These are phyloP conservation scores for Mycosphaerella arachidis DNA, from an alignment of 2,329 filamentous ascomycete species.

Conservation along the genomic window DNA sequence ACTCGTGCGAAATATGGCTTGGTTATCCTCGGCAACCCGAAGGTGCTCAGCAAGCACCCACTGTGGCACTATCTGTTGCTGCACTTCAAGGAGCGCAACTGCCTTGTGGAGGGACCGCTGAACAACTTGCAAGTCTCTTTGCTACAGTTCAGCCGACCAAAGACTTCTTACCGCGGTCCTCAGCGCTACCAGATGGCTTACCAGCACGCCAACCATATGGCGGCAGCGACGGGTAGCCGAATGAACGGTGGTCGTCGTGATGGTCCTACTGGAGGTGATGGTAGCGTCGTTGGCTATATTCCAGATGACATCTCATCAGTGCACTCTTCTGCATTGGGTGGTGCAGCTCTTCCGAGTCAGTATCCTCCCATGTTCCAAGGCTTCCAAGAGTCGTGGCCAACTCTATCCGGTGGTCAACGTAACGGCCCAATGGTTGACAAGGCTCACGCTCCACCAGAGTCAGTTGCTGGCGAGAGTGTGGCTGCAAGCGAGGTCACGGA, in stretches of 20 bases:
- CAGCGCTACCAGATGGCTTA: slow-evolving; percentile 82
- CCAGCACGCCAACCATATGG: slow-evolving; percentile 59
- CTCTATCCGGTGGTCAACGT: slow-evolving; percentile 62
- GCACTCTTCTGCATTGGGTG: slow-evolving; percentile 86
- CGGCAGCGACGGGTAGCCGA: slow-evolving; percentile 42
- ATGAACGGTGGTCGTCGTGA: slow-evolving; percentile 50
- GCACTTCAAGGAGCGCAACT: slow-evolving; percentile 96
- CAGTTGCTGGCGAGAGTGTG: slow-evolving; percentile 85
- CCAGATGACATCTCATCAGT: slow-evolving; percentile 96
- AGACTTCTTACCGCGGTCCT: slow-evolving; percentile 83
- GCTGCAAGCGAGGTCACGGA: slow-evolving; percentile 89
- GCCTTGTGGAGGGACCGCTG: slow-evolving; percentile 89
- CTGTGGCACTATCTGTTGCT: slow-evolving; percentile 92
- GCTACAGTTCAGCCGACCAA: slow-evolving; percentile 89
- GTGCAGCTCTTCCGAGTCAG: slow-evolving; percentile 61
- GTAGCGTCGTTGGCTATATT: slow-evolving; percentile 91
- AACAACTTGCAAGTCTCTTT: slow-evolving; percentile 94
- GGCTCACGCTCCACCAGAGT: slow-evolving; percentile 40
- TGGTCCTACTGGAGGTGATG: slow-evolving; percentile 58
- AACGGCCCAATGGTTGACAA: slow-evolving; percentile 53
- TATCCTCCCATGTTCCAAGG: slow-evolving; percentile 95
- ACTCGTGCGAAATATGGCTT: slow-evolving; percentile 96
- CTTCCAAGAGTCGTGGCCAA: slow-evolving; percentile 88
- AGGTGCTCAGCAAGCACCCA: slow-evolving; percentile 95
- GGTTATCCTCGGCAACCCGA: slow-evolving; percentile 95